These are phyloP conservation scores for Solanum hybrid DNA, from an alignment of 305 asterid genomes.

Conservation along the genomic window DNA sequence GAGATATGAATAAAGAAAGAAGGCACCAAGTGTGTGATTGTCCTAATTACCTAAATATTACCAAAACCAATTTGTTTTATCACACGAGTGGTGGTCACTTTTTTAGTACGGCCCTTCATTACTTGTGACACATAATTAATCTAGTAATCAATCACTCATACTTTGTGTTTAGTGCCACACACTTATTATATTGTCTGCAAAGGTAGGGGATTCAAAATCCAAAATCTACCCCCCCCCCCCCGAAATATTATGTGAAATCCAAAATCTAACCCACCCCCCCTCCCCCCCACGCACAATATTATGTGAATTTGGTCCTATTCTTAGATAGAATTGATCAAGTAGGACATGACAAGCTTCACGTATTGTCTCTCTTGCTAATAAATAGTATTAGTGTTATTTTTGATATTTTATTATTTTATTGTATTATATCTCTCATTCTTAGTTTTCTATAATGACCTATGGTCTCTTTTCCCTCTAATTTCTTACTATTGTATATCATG, in stretches of 20 bases:
- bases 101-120: background rate
- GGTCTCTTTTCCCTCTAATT: background rate
- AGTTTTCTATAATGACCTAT: background rate
- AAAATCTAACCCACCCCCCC: no score
- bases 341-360: background rate
- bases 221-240: no score
- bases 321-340: no score
- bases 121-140: background rate
- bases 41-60: background rate
- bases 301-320: background rate
- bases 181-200: background rate
- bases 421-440: background rate
- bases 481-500: background rate
- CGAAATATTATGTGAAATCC: background rate
- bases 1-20: background rate
- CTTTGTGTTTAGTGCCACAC: conserved; percentile 2
- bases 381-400: background rate
- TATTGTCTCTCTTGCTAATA: background rate
- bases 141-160: background rate
- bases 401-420: no score
- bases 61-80: background rate
- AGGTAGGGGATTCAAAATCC: background rate
- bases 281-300: no score
- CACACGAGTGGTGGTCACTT: conserved; percentile 1
- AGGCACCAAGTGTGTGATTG: background rate